Base-by-base conservation (phyloP, 176 grass and related monocot genomes). In the Cenchrus purpureus region DNA sequence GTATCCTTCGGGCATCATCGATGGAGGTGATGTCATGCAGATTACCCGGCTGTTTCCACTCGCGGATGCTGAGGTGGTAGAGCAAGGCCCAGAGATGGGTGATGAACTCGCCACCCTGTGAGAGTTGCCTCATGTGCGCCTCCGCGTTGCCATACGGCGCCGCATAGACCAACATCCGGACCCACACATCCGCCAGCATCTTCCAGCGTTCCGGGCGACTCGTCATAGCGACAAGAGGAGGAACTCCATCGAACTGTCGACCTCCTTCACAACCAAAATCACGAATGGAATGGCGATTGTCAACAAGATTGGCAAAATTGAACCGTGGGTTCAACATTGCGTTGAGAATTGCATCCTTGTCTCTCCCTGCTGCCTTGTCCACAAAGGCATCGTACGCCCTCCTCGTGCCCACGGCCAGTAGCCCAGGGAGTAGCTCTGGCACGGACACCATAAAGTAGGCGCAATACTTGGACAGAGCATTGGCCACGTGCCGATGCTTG, bases 391-490 rank as follows among this genome's bases (percentile, higher is more conserved):
- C 49, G 10, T 77, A 59, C 5, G 5, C 19, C 1, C 37, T 12
- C 22, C 28, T 63, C 8, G 8, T 62, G 9, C 8, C 7, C 61
- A 12, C 0, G 4, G 2, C 3, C 16, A 1, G 10, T 2, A 25
- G 2, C 25, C 10, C 10, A 13, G 62, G 62, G 4, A 14, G 25
- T 12, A 32, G 25, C 28, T 65, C 28, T 0, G 62, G 32, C 32
- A 34, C 32, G 32, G 32, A 34, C 32, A 34, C 32, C 32, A 34
- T 34, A 1, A 34, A 34, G 62, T 85, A 77, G 14, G 60, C 58
- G 7, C 83, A 76, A 16, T 85, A 85, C 2, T 78, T 85, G 12
- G 83, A 85, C 46, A 77, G 74, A 12, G 62, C 32, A 34, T 34
- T 34, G 32, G 32, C 32, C 32, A 34, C 32, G 4, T 11, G 10